phyloP scores from a whole-genome alignment of 345 rosid genomes.

The Bruguiera parviflora region DNA sequence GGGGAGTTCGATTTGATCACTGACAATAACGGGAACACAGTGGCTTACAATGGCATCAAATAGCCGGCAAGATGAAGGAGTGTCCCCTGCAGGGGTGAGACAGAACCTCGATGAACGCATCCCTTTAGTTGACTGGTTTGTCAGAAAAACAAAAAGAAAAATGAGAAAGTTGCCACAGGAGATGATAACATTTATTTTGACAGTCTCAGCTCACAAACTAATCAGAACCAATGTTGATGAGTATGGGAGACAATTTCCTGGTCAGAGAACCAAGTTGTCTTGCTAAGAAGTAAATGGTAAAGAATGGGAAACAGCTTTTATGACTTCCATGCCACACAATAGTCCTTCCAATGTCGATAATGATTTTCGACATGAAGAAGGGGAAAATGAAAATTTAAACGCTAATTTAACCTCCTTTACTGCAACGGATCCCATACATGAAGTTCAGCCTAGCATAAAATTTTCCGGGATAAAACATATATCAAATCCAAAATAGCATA shows the following conservation, averaged over 20 bases:
- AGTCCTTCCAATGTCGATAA: no score
- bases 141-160: constrained; percentile 17
- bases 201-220: neutral
- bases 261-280: no score
- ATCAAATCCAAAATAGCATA: no score
- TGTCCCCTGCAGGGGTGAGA: constrained; percentile 86
- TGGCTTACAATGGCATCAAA: constrained; percentile 89
- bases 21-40: constrained; percentile 79
- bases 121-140: constrained; percentile 62
- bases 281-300: no score
- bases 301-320: no score
- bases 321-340: no score
- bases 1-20: constrained; percentile 81
- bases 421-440: no score
- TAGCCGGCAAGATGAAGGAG: constrained; percentile 87
- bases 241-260: neutral
- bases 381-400: no score
- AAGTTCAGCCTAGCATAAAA: no score
- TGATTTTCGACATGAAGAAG: no score
- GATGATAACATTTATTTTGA: neutral
- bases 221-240: neutral
- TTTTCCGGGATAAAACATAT: no score
- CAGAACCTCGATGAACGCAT: constrained; percentile 91
- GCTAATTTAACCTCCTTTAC: no score
- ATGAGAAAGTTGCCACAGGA: neutral